A percentile compares a stretch with the other conserved stretches of the same genome.
Conservation (phyloP, 495 filamentous ascomycete species). For the Xanthoparmelia taractica region DNA sequence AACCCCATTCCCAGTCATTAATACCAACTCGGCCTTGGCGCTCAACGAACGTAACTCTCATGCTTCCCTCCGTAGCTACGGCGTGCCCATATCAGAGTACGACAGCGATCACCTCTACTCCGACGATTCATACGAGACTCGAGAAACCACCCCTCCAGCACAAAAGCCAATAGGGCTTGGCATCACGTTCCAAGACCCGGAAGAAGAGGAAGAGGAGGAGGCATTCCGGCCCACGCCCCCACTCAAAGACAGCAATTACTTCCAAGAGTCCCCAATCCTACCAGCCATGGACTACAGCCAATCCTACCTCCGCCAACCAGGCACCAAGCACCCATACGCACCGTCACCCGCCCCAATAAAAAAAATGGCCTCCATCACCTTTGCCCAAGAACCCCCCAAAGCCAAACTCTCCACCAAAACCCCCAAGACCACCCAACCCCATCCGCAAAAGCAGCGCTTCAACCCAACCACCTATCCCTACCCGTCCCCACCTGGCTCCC, state of each 20-base stretch:
- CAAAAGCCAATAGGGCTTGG: neutral
- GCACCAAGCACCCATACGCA: neutral
- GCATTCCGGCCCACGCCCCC: neutral
- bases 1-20: neutral
- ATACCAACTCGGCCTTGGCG: too few species aligned
- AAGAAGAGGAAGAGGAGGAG: neutral
- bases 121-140: constrained; percentile 1
- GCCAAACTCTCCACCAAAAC: neutral
- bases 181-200: neutral
- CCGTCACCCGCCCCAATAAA: neutral
- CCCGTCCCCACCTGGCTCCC: neutral
- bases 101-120: neutral
- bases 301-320: neutral
- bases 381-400: neutral
- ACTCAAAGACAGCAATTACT: neutral
- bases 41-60: neutral
- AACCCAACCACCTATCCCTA: constrained; percentile 1
- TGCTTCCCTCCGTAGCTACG: neutral
- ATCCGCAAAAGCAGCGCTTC: neutral
- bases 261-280: neutral
- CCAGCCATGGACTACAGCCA: neutral
- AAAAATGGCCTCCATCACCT: neutral
- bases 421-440: too few species aligned
- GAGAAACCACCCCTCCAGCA: neutral
- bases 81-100: neutral